Base-by-base conservation (phyloP, 768 basidiomycete genomes). In the Hygrophorus pudorinus region DNA sequence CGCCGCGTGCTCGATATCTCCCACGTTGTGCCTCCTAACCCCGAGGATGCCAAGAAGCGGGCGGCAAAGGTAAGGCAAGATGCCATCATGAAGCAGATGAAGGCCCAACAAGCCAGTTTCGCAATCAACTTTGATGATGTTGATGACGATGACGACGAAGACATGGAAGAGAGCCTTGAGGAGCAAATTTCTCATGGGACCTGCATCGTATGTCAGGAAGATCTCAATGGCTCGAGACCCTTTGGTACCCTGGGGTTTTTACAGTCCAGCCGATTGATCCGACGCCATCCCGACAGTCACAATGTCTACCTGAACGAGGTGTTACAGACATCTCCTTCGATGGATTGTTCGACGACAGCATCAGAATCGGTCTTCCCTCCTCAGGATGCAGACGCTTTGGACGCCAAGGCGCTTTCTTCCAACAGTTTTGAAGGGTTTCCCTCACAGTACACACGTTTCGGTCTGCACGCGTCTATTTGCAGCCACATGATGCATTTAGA, bases 131-230 rank as follows among this genome's bases (percentile, higher is more conserved):
- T 86, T 46, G 80, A 80, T 38, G 84, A 87, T 41, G 70, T 67
- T 2, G 74, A 77, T 17, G 85, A 84, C 28, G 78, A 79, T 13
- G 81, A 78, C 5, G 82, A 81, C 5, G 87, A 87, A 1, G 73
- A 76, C 5, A 76, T 73, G 55, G 67, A 68, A 28, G 73, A 73
- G 7, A 64, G 71, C 6, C 65, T 61, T 1, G 72, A 72, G 13
- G 66, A 70, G 38, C 56, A 70, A 16, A 58, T 73, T 2, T 81
- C 82, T 10, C 83, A 80, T 48, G 94, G 94, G 2, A 85, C 83
- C n/a, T 99, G 96, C 58, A 98, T 99, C 49, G 92, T 98, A 8
- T 99, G 96, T 53, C 96, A 98, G 58, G 96, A 98, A 57, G 88
- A 92, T 48, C 75, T 97, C 41, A 85, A 78, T 51, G 57, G 72